Evolutionary conservation across 2,329 filamentous ascomycete genomes (phyloP), one percentile per base, ranked within the genome.

Genomic region (Neurospora crassa): DNA sequence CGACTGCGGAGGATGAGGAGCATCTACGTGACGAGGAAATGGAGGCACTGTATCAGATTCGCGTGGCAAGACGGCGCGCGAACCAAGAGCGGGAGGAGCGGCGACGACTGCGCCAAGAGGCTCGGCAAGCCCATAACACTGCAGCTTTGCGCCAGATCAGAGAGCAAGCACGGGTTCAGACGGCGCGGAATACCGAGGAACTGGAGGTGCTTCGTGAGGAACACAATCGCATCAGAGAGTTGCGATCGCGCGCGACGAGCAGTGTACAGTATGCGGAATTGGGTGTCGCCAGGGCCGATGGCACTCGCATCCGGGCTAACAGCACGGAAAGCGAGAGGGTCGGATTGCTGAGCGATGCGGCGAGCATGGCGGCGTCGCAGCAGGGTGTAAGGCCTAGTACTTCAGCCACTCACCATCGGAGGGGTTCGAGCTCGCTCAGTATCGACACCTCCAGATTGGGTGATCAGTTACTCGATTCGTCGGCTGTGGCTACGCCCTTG

Each of bases 21-120:
- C 81, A 83, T 1, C 83, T 93, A 70, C 87, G 96, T 14, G 94
- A 98, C 74, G 89, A 93, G 40, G 93, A 97, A 80, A 98, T 98
- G 96, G 92, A 96, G 73, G 89, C 92, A 0, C 81, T 98, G 53
- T 98, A 97, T 79, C 93, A 97, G 79, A 95, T 98, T 72, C 90
- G 96, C 14, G 79, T 92, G 14, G 89, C 92, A 20, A 88, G 96
- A 70, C 88, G 94, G 69, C 85, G 88, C 71, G 91, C 96, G 79
- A 85, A 91, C 47, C 88, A 89, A 5, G 93, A 96, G 73, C 89
- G 93, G 5, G 92, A 96, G 75, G 90, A 91, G 74, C 85, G 92
- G n/a, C 86, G 92, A 69, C 85, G 88, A 67, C 84, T 89, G 71
- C 86, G 92, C 40, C 84, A 88, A 40, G 92, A 94, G 74, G 94